These are phyloP conservation scores for Fusarium sp. DNA, from an alignment of 2,329 filamentous ascomycete species.

Conservation along the genomic window DNA sequence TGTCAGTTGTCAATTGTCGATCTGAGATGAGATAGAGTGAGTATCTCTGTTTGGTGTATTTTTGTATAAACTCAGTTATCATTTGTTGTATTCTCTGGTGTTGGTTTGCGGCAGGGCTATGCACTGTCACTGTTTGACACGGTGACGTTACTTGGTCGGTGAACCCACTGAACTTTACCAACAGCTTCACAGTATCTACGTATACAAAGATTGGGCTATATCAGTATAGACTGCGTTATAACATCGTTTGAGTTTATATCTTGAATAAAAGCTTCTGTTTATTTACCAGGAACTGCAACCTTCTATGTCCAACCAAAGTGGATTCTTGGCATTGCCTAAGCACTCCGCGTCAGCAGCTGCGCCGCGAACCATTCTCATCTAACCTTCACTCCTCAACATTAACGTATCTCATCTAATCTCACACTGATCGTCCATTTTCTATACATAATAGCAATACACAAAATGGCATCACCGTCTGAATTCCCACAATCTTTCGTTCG, in stretches of 20 bases:
- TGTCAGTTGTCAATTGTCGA: not conserved
- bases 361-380: slow-evolving; percentile 1
- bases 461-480: slow-evolving; percentile 27
- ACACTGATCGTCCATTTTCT: not conserved
- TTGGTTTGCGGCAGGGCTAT: not conserved
- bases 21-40: not conserved
- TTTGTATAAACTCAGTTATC: not conserved
- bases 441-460: not conserved
- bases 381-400: not conserved
- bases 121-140: no score
- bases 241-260: no score
- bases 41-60: not conserved
- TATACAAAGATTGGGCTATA: not conserved
- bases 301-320: slow-evolving; percentile 13
- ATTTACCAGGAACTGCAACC: no score
- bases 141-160: not conserved
- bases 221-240: not conserved
- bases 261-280: not conserved
- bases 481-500: slow-evolving; percentile 57
- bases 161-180: not conserved
- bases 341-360: slow-evolving; percentile 38
- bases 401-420: slow-evolving; percentile 2
- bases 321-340: slow-evolving; percentile 25
- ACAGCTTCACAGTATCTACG: not conserved
- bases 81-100: not conserved